Evolutionary conservation across 2,329 filamentous ascomycete genomes (phyloP), one percentile per base, ranked within the genome.

Genomic region (Trichoderma brevicompactum): DNA sequence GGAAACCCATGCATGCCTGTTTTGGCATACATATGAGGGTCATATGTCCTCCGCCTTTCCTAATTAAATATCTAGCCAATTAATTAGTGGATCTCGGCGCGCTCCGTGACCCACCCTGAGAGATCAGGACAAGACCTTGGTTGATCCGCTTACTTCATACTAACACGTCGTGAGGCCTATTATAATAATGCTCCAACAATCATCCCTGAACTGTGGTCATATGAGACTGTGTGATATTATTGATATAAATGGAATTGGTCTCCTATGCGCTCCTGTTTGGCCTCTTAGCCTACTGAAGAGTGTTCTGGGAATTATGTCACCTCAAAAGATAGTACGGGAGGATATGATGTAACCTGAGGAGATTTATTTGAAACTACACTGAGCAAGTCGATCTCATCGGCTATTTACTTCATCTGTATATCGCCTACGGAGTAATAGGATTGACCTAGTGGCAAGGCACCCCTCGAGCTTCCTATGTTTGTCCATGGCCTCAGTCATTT

Each of bases 371-470:
- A 34, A 40, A 10, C 28, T 44, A 12, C 40, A 28, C 40, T 34
- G 8, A 19, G 34, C 19, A n/a, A 8, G n/a, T 46, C n/a, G 8
- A 17, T 8, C n/a, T 46, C 23, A 15, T 44, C 54, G 54, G 54
- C 7, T 28, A 19, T 43, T 58, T 36, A 9, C n/a, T 44, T 44
- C 38, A 17, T 44, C 38, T 28, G 4, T 7, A 12, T 10, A 36
- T 15, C 32, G 7, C n/a, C 28, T 32, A 19, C 54, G 41, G 54
- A 36, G 54, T 17, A 58, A 58, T 58, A 34, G 54, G 28, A 58
- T 58, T 23, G 32, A 32, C 17, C 10, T 36, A n/a, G 28, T 36
- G 10, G 9, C n/a, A 58, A 19, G 2, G 9, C 15, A 13, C 15
- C 13, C 15, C 28, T 46, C 23, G 17, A 46, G 28, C 32, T 53